Conservation (phyloP, 805 yeast genomes). For the Candida oleophila region DNA sequence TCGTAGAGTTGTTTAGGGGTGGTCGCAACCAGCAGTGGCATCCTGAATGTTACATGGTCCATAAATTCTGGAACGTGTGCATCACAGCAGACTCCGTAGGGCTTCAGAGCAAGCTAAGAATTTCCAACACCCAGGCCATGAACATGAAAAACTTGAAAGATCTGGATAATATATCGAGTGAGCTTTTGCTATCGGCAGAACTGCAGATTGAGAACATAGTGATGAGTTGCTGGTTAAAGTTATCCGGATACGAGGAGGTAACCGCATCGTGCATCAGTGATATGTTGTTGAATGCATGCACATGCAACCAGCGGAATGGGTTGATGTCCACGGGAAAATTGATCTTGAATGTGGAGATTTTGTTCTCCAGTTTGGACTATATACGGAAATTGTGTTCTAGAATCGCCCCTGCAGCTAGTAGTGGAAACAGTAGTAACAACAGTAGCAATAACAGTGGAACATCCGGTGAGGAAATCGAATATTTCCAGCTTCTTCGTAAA, state of each 20-base stretch:
- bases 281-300: conserved; percentile 83
- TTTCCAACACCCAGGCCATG: conserved; percentile 16
- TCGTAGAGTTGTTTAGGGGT: conserved; percentile 87
- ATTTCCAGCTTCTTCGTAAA: conserved; percentile 40
- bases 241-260: conserved; percentile 87
- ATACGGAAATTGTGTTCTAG: conserved; percentile 26
- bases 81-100: conserved; percentile 64
- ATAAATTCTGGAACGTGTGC: conserved; percentile 92
- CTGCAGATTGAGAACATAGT: conserved; percentile 57
- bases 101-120: conserved; percentile 17
- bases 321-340: conserved; percentile 67
- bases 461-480: conserved; percentile 13
- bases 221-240: conserved; percentile 77
- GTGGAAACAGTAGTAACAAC: neutral
- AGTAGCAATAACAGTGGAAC: neutral
- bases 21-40: conserved; percentile 97
- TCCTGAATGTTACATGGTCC: conserved; percentile 98
- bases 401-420: neutral
- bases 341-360: conserved; percentile 68
- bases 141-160: conserved; percentile 23
- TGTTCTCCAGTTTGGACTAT: conserved; percentile 73
- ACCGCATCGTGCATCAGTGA: conserved; percentile 88
- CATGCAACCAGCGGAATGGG: conserved; percentile 67
- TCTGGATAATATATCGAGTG: conserved; percentile 31
- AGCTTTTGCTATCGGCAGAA: conserved; percentile 57